Conservation (phyloP, 371 early-diverging fungal species). For the Mucor indicus region DNA sequence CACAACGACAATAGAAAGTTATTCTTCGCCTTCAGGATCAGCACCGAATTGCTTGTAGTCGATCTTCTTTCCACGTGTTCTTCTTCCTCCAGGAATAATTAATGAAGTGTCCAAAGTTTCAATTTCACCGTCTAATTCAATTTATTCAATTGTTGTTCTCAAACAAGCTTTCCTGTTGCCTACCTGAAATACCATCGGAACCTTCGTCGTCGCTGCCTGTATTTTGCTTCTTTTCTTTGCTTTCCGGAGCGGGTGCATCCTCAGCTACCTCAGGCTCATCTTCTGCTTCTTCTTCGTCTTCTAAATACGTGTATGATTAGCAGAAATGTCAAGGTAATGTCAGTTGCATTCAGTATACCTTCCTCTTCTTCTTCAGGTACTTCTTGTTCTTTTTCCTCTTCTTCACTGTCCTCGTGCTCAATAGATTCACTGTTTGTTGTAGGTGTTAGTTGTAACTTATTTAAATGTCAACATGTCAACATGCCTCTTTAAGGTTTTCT, state of each 20-base stretch:
- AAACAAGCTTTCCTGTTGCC: neutral
- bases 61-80: slow-evolving; percentile 71
- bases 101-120: slow-evolving; percentile 58
- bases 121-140: slow-evolving; percentile 51
- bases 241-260: neutral
- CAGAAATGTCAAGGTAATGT: too few species aligned
- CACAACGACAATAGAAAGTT: too few species aligned
- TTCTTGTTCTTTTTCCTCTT: neutral
- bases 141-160: too few species aligned
- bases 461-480: neutral
- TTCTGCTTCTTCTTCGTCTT: neutral
- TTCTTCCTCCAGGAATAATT: slow-evolving; percentile 63
- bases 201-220: slow-evolving; percentile 1
- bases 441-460: neutral
- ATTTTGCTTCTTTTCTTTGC: neutral
- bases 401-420: neutral
- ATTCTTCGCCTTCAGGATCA: slow-evolving; percentile 58
- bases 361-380: neutral
- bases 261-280: neutral
- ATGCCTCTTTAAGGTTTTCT: neutral
- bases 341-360: too few species aligned
- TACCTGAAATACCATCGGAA: slow-evolving; percentile 1
- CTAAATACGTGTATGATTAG: too few species aligned
- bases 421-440: too few species aligned
- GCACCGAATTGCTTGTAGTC: slow-evolving; percentile 67